Conservation (phyloP, 2,329 filamentous ascomycete genomes). For the Fusarium xyrophilum region DNA sequence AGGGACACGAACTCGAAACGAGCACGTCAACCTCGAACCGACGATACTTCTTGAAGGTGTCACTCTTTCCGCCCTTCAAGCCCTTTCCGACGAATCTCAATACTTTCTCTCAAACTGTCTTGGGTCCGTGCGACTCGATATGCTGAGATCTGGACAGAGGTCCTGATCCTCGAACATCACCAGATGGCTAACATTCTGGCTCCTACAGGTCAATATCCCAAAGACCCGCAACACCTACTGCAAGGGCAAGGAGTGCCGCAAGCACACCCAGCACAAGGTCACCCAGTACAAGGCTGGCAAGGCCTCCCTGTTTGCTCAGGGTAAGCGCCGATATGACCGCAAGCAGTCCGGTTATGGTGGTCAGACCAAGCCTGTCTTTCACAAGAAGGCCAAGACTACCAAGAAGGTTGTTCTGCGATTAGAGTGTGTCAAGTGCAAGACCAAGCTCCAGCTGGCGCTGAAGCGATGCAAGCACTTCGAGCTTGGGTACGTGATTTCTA, state of each 20-base stretch:
- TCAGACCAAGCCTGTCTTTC: constrained; percentile 99
- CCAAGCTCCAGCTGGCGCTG: constrained; percentile 95
- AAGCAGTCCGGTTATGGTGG: constrained; percentile 99
- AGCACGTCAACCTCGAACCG: constrained; percentile 29
- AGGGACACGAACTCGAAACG: constrained; percentile 32
- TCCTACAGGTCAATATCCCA: constrained; percentile 88
- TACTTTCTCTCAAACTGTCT: constrained; percentile 33
- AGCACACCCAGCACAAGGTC: constrained; percentile 91
- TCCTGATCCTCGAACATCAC: constrained; percentile 10
- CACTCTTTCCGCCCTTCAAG: background rate
- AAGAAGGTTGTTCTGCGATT: constrained; percentile 99
- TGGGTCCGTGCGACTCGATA: constrained; percentile 17
- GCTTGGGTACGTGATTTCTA: constrained; percentile 76
- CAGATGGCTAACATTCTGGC: constrained; percentile 44
- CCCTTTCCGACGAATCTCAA: constrained; percentile 3
- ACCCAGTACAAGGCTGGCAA: constrained; percentile 98
- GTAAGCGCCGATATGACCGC: constrained; percentile 99
- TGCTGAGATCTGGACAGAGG: constrained; percentile 18
- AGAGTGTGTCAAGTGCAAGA: constrained; percentile 98
- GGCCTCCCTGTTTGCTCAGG: constrained; percentile 95
- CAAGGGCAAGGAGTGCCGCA: constrained; percentile 94
- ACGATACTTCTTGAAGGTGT: constrained; percentile 10
- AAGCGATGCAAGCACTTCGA: constrained; percentile 99
- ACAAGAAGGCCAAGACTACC: constrained; percentile 99
- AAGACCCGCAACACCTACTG: constrained; percentile 98